A percentile compares a stretch with the other conserved stretches of the same genome.
These are phyloP conservation scores for Mycogone perniciosa DNA, from an alignment of 2,329 filamentous ascomycete genomes.

Conservation along the genomic window DNA sequence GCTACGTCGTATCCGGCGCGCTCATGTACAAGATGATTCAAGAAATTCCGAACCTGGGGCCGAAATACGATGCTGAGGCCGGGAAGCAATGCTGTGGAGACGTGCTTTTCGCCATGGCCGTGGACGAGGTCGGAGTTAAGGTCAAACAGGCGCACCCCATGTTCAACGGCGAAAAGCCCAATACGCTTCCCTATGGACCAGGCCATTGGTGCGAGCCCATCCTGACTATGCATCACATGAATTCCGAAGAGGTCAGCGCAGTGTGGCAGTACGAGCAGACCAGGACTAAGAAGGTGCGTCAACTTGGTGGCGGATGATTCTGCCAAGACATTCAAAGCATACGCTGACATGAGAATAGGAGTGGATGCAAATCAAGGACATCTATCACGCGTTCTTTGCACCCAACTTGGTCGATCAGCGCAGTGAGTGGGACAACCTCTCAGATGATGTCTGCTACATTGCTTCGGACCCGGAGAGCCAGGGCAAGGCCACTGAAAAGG, in stretches of 20 bases:
- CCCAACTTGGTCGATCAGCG: conserved; percentile 36
- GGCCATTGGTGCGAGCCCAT: conserved; percentile 51
- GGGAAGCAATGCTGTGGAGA: conserved; percentile 46
- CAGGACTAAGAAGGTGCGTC: conserved; percentile 35
- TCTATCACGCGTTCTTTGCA: conserved; percentile 43
- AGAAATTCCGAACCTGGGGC: conserved; percentile 35
- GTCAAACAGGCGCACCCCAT: conserved; percentile 43
- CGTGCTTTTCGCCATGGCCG: conserved; percentile 41
- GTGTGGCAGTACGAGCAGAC: conserved; percentile 50
- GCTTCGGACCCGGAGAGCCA: conserved; percentile 33
- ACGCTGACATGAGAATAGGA: conserved; percentile 23
- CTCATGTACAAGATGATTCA: conserved; percentile 44
- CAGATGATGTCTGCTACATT: conserved; percentile 41
- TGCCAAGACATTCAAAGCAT: background rate
- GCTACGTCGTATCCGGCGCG: conserved; percentile 48
- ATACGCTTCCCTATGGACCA: conserved; percentile 41
- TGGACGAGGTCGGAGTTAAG: conserved; percentile 38
- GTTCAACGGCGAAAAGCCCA: conserved; percentile 51
- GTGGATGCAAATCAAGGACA: conserved; percentile 40
- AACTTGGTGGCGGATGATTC: background rate
- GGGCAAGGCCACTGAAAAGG: conserved; percentile 24
- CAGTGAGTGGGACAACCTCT: conserved; percentile 48
- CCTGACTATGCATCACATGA: conserved; percentile 52
- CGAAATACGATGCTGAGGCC: conserved; percentile 41
- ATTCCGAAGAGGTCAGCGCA: conserved; percentile 43